Base-by-base conservation (phyloP, 2,329 filamentous ascomycete genomes). In the Phyllosticta citrichinensis region DNA sequence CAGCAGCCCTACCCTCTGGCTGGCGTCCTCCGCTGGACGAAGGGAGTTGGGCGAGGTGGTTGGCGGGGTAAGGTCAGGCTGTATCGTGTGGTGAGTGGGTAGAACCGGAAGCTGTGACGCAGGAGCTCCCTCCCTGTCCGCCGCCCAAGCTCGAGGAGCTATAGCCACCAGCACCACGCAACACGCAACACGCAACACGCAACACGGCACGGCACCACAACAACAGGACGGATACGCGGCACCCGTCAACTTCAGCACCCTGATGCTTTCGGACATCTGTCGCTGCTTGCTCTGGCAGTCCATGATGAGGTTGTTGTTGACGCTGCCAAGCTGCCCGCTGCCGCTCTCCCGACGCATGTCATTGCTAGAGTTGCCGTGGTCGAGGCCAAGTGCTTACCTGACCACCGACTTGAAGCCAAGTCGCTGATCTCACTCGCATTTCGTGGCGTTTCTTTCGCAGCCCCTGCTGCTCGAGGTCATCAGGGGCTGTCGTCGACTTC, bases 101-200 rank as follows among this genome's bases (percentile, higher is more conserved):
- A 58, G 57, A 55, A 56, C 19, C 20, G 19, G 50, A 54, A 54
- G 62, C 62, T 53, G 57, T 35, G 20, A 51, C 50, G 56, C 56
- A 47, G 50, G 56, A 40, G 27, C 56, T 57, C 56, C 58, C 25
- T 27, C 33, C 52, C 50, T 30, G 5, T 27, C 47, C n/a, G 51
- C 10, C 61, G 33, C 33, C 33, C 33, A 40, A 40, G 33, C 33
- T 40, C 14, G 14, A 40, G 33, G 33, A 40, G 33, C 33, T 40
- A 40, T 40, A 17, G 33, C 33, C 33, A 40, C 5, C 27, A 10
- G 33, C 33, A 35, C 3, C 3, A 12, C 33, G 33, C 33, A 35
- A 35, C 33, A 35, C 33, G 33, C 30, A 2, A 33, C 2, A 33
- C 30, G 30, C 30, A 2, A 33, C 2, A 33, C 30, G 30, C 30